A percentile compares a stretch with the other conserved stretches of the same genome.
These are phyloP conservation scores for Candida dajiaensis DNA, from an alignment of 805 yeast genomes.

Conservation along the genomic window DNA sequence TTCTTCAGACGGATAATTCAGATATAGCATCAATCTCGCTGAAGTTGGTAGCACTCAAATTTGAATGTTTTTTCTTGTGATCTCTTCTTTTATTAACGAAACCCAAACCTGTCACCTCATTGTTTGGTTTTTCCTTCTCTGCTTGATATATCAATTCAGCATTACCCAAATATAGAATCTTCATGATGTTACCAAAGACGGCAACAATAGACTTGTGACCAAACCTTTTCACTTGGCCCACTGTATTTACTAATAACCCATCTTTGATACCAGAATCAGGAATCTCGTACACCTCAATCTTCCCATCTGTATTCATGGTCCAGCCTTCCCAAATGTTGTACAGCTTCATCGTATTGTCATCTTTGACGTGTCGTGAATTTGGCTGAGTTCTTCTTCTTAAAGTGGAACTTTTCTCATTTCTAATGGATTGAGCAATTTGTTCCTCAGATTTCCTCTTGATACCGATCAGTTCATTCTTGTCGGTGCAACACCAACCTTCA, in stretches of 20 bases:
- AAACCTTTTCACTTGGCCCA: constrained; percentile 60
- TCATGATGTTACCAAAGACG: constrained; percentile 67
- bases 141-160: constrained; percentile 64
- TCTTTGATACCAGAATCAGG: constrained; percentile 37
- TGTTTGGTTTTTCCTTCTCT: constrained; percentile 35
- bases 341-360: constrained; percentile 26
- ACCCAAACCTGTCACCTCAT: constrained; percentile 40
- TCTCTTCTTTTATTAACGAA: constrained; percentile 45
- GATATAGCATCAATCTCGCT: constrained; percentile 18
- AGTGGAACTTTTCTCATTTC: constrained; percentile 8
- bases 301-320: constrained; percentile 66
- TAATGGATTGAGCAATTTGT: constrained; percentile 20
- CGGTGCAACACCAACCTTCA: constrained; percentile 78
- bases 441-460: constrained; percentile 39
- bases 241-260: constrained; percentile 44
- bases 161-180: constrained; percentile 68
- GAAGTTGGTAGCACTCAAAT: constrained; percentile 13
- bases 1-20: constrained; percentile 11
- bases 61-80: constrained; percentile 10
- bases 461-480: constrained; percentile 72
- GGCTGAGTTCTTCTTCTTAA: constrained; percentile 13
- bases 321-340: constrained; percentile 73
- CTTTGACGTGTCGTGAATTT: constrained; percentile 2
- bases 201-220: constrained; percentile 77
- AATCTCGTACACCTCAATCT: constrained; percentile 51